Conservation (phyloP, 441 rosid genomes). For the Brassica hybrid region DNA sequence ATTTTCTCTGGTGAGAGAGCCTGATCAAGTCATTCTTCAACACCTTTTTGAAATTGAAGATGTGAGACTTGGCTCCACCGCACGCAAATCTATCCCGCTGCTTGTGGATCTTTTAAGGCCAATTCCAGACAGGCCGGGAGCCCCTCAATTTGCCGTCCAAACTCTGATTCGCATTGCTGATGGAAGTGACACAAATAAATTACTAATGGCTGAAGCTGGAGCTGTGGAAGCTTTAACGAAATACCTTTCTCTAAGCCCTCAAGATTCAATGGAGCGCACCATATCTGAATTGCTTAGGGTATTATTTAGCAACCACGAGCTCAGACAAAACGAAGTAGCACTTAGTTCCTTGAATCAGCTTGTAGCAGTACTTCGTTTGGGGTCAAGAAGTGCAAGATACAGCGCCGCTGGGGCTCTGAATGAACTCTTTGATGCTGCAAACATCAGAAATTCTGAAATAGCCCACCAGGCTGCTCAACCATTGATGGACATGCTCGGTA, state of each 20-base stretch:
- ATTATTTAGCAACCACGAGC: conserved; percentile 84
- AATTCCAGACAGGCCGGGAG: conserved; percentile 88
- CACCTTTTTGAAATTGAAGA: conserved; percentile 82
- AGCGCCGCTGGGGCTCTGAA: conserved; percentile 97
- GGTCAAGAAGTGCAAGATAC: conserved; percentile 92
- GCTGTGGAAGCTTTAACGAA: conserved; percentile 93
- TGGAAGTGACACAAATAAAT: conserved; percentile 86
- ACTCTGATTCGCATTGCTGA: conserved; percentile 91
- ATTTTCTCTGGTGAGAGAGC: conserved; percentile 66
- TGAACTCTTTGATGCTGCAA: conserved; percentile 93
- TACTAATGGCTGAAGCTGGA: conserved; percentile 95
- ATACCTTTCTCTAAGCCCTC: conserved; percentile 98
- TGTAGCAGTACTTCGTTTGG: conserved; percentile 92
- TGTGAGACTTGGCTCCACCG: conserved; percentile 73
- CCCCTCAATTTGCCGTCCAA: conserved; percentile 92
- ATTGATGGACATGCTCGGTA: conserved; percentile 88
- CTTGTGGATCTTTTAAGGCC: conserved; percentile 94
- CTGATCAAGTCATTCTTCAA: conserved; percentile 75
- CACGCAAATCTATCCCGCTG: conserved; percentile 84
- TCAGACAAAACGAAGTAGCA: conserved; percentile 87
- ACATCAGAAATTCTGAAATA: conserved; percentile 84
- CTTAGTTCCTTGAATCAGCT: conserved; percentile 95
- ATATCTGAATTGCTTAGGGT: conserved; percentile 91
- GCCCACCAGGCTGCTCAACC: conserved; percentile 97
- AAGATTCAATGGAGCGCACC: conserved; percentile 96